Base-by-base conservation (phyloP, 2,329 filamentous ascomycete genomes). In the Dactylella cylindrospora region DNA sequence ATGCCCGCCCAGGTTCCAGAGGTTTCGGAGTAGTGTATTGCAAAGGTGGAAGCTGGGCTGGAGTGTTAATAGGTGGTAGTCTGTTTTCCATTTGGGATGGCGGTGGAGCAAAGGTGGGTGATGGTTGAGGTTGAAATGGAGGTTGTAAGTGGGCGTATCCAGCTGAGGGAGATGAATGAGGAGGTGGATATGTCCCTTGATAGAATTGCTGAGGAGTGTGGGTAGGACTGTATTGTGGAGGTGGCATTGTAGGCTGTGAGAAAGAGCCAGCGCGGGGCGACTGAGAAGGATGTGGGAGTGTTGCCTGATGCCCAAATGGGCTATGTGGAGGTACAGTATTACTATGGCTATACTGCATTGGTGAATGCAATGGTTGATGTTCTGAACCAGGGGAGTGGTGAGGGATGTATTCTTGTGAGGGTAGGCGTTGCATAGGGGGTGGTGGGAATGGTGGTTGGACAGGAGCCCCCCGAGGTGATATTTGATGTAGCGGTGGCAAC, bases 221-320 rank as follows among this genome's bases (percentile, higher is more conserved):
- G 8, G 47, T 53, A n/a, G 55, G 55, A n/a, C 55, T 61, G 29
- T 53, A 61, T 32, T 61, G 55, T 7, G 55, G 55, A n/a, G 55
- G 55, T 25, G 55, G 55, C 55, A 61, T 61, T 7, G 17, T 41
- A n/a, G n/a, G 26, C n/a, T 61, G 55, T 8, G 39, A 47, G 20
- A 61, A 61, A n/a, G n/a, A n/a, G 0, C 47, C 47, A 53, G 55
- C 53, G 12, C 55, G 40, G 5, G 55, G 54, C 4, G 54, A 60
- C 15, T 60, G 54, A 3, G 31, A 13, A 17, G 29, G 19, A 5
- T 33, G 25, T 2, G 44, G 29, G 6, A 36, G 44, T 10, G 36
- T 31, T 10, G 47, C 33, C 32, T 51, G 55, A 20, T 53, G 43
- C 3, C 33, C 43, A 26, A 36, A 61, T 3, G 55, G 54, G 13